Percentiles rank a stretch among this genome's conserved stretches.
Evolutionary conservation across 192 early-diverging fungal genomes (phyloP).

Genomic region (Backusella morwellensis): DNA sequence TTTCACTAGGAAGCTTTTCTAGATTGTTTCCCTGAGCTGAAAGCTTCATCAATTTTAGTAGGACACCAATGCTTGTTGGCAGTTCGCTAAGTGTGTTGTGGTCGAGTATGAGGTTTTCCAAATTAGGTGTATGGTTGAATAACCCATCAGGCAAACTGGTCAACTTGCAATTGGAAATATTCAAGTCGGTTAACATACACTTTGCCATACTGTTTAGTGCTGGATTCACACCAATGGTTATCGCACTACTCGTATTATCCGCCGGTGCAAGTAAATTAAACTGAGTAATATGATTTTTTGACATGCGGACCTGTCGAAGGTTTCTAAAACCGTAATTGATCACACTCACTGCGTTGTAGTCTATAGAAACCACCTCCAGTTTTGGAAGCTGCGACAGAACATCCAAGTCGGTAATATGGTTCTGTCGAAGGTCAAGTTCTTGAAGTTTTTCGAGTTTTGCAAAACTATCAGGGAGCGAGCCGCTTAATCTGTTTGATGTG

Average conservation of each 20-base stretch:
- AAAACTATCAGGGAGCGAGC: slow-evolving; percentile 63
- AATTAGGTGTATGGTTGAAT: slow-evolving; percentile 52
- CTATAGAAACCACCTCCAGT: slow-evolving; percentile 63
- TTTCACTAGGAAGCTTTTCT: slow-evolving; percentile 62
- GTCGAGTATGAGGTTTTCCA: slow-evolving; percentile 61
- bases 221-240: not conserved
- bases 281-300: slow-evolving; percentile 72
- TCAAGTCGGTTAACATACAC: slow-evolving; percentile 40
- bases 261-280: slow-evolving; percentile 52
- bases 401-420: slow-evolving; percentile 68
- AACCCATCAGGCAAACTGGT: slow-evolving; percentile 57
- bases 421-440: slow-evolving; percentile 81
- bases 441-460: slow-evolving; percentile 54
- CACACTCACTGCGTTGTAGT: slow-evolving; percentile 69
- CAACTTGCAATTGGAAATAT: slow-evolving; percentile 68
- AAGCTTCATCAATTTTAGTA: slow-evolving; percentile 53
- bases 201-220: not conserved
- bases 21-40: slow-evolving; percentile 70
- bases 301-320: slow-evolving; percentile 53
- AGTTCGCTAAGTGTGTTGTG: slow-evolving; percentile 70
- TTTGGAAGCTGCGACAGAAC: slow-evolving; percentile 51
- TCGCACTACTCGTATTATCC: not conserved
- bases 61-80: slow-evolving; percentile 56
- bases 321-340: slow-evolving; percentile 57
- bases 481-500: slow-evolving; percentile 72